Conservation (phyloP, 164 flowering plant species). For the Vitis riparia region DNA sequence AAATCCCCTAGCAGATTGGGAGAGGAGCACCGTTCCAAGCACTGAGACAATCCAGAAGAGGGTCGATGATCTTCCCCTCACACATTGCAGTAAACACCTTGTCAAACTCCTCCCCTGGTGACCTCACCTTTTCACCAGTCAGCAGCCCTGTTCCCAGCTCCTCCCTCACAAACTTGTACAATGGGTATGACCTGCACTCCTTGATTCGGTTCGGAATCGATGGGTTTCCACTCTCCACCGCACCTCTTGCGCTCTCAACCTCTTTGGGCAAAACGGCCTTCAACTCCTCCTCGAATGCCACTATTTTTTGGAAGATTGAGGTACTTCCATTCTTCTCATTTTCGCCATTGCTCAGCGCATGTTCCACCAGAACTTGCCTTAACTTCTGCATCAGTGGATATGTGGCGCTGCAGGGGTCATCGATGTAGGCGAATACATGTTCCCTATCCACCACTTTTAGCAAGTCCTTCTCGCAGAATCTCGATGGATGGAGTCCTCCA, state of each 20-base stretch:
- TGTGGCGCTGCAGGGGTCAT: neutral
- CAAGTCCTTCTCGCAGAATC: constrained; percentile 4
- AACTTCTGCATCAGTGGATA: constrained; percentile 10
- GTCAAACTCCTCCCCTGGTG: neutral
- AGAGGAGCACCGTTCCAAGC: constrained; percentile 13
- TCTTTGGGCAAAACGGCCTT: constrained; percentile 3
- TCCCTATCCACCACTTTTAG: constrained; percentile 4
- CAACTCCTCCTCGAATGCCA: constrained; percentile 7
- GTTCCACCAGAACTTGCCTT: constrained; percentile 8
- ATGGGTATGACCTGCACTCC: constrained; percentile 4
- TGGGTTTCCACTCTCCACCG: neutral
- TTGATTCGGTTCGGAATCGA: neutral
- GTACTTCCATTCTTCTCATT: neutral
- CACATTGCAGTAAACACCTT: constrained; percentile 11
- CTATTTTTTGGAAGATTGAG: constrained; percentile 5
- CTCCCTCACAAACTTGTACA: constrained; percentile 6
- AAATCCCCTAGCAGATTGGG: constrained; percentile 1
- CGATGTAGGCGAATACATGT: neutral
- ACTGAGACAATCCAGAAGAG: constrained; percentile 4
- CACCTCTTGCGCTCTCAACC: neutral
- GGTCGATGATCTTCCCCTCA: constrained; percentile 9
- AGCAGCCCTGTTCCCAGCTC: constrained; percentile 1
- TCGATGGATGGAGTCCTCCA: neutral
- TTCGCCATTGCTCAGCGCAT: neutral
- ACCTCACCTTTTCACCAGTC: constrained; percentile 1